Percentiles rank a stretch among this genome's conserved stretches.
Conservation (phyloP, 306 rosid genomes). For the Quercus suber region DNA sequence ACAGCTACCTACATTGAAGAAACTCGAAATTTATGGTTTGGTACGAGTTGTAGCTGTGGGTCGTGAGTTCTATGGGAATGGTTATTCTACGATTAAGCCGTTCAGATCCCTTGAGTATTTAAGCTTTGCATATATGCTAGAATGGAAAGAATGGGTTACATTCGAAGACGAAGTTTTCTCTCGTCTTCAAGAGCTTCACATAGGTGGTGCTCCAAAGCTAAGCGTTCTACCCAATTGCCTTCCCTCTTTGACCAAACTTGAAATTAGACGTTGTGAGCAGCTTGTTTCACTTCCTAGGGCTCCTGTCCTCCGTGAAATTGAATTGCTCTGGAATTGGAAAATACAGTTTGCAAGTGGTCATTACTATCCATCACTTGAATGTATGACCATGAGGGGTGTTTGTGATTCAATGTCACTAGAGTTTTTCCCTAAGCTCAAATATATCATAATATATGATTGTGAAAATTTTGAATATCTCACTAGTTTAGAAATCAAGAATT, state of each 20-base stretch:
- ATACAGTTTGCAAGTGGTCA: conserved; percentile 22
- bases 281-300: conserved; percentile 27
- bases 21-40: conserved; percentile 28
- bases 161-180: conserved; percentile 8
- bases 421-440: background rate
- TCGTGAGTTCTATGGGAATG: conserved; percentile 28
- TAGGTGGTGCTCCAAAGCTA: conserved; percentile 25
- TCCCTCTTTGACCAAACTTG: conserved; percentile 33
- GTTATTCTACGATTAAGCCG: background rate
- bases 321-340: conserved; percentile 12
- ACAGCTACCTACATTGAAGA: conserved; percentile 31
- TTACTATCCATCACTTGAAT: conserved; percentile 20
- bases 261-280: conserved; percentile 22
- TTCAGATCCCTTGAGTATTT: conserved; percentile 36
- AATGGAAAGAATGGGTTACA: conserved; percentile 31
- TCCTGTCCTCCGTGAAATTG: conserved; percentile 9
- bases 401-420: conserved; percentile 34
- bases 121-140: conserved; percentile 18
- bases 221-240: conserved; percentile 29
- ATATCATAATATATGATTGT: background rate
- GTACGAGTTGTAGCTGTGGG: conserved; percentile 21
- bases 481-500: background rate
- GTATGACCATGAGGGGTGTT: conserved; percentile 17
- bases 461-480: background rate
- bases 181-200: conserved; percentile 34